A percentile compares a stretch with the other conserved stretches of the same genome.
phyloP scores from a whole-genome alignment of 257 asterid genomes.

The Haberlea rhodopensis region DNA sequence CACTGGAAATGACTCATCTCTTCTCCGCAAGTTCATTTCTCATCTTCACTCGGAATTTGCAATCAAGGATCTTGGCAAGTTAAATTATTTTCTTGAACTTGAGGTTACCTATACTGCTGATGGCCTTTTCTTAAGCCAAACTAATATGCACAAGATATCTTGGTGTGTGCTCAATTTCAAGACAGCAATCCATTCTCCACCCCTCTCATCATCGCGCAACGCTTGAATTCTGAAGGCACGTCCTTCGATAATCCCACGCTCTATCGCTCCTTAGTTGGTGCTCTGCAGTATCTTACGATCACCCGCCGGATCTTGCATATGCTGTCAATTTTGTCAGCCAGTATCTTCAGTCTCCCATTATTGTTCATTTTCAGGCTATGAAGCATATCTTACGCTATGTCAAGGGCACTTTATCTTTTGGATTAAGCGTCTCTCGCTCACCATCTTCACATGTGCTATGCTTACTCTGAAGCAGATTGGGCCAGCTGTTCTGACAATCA shows the following conservation, averaged over 20 bases:
- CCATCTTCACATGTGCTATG: too few relatives aligned
- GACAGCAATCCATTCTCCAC: neutral
- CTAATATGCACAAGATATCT: neutral
- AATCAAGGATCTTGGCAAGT: too few relatives aligned
- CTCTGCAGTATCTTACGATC: conserved; percentile 5
- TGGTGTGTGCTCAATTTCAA: neutral
- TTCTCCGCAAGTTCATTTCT: too few relatives aligned
- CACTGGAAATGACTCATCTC: too few relatives aligned
- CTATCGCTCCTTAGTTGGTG: neutral
- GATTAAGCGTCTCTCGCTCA: too few relatives aligned
- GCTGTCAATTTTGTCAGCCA: neutral
- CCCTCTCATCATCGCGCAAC: neutral
- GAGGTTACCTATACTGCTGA: conserved; percentile 2
- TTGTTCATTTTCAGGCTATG: neutral
- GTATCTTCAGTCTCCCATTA: neutral
- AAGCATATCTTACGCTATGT: too few relatives aligned
- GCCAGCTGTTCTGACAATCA: too few relatives aligned
- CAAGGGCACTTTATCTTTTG: too few relatives aligned
- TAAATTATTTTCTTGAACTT: conserved; percentile 3
- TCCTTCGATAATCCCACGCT: too few relatives aligned
- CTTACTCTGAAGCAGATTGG: too few relatives aligned
- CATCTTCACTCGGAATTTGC: too few relatives aligned
- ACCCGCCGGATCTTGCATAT: too few relatives aligned
- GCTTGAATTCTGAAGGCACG: neutral
- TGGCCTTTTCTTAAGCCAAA: neutral